A percentile compares a stretch with the other conserved stretches of the same genome.
These are phyloP conservation scores for Hypoxylon intermedium DNA, from an alignment of 495 filamentous ascomycete species.

Conservation along the genomic window DNA sequence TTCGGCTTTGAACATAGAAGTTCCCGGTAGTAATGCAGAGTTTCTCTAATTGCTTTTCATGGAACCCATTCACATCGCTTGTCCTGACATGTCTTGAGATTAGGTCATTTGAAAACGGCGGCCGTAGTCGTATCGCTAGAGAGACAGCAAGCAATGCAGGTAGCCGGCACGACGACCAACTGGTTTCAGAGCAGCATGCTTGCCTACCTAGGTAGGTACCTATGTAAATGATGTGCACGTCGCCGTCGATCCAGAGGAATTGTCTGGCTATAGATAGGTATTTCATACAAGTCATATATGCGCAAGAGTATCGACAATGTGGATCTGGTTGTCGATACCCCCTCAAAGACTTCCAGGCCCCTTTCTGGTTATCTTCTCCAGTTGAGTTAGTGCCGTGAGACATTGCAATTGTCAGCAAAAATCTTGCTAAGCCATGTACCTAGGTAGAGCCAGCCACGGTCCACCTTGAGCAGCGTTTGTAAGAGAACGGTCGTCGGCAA, in stretches of 20 bases:
- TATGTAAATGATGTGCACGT: slow-evolving; percentile 2
- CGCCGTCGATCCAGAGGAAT: slow-evolving; percentile 3
- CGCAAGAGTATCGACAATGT: too few relatives aligned
- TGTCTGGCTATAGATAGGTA: slow-evolving; percentile 5
- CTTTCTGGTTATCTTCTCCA: too few relatives aligned
- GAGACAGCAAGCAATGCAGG: slow-evolving; percentile 19
- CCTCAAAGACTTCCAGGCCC: too few relatives aligned
- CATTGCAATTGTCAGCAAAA: neutral
- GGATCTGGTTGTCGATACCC: too few relatives aligned
- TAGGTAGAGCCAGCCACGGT: neutral
- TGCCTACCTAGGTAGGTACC: neutral
- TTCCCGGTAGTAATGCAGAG: slow-evolving; percentile 23
- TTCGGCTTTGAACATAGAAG: slow-evolving; percentile 16
- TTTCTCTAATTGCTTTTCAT: slow-evolving; percentile 12
- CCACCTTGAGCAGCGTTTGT: slow-evolving; percentile 3
- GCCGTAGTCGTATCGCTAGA: slow-evolving; percentile 4
- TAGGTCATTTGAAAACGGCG: neutral
- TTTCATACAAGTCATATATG: too few relatives aligned
- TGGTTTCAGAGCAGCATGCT: slow-evolving; percentile 20
- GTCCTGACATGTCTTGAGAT: slow-evolving; percentile 7
- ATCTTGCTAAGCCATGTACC: neutral
- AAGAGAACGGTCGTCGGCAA: slow-evolving; percentile 5
- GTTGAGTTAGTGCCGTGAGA: too few relatives aligned
- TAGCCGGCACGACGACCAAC: slow-evolving; percentile 20
- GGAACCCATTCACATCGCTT: slow-evolving; percentile 1